These are phyloP conservation scores for Penstemon davidsonii DNA, from an alignment of 257 asterid species.

Conservation along the genomic window DNA sequence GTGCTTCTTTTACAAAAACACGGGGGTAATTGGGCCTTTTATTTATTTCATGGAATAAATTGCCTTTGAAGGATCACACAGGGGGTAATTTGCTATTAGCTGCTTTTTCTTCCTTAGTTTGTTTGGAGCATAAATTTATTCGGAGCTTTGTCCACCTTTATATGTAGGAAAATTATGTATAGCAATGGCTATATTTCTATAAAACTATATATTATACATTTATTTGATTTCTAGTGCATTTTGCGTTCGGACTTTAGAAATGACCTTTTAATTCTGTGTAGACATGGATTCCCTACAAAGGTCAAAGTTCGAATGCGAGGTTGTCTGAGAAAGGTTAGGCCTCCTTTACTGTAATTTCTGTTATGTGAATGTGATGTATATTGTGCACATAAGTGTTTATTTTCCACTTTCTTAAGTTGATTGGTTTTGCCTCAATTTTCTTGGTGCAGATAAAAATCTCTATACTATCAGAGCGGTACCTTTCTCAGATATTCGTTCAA, in stretches of 20 bases:
- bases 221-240: neutral
- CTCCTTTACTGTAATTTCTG: neutral
- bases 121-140: too few species aligned
- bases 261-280: slow-evolving; percentile 32
- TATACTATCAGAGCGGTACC: slow-evolving; percentile 86
- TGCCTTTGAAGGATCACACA: too few species aligned
- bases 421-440: slow-evolving; percentile 21
- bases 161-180: neutral
- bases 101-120: too few species aligned
- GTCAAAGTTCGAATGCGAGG: slow-evolving; percentile 74
- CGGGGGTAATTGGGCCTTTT: too few species aligned
- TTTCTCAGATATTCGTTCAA: slow-evolving; percentile 83
- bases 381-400: neutral
- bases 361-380: neutral
- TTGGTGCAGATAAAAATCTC: slow-evolving; percentile 79
- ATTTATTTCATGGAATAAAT: too few species aligned
- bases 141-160: too few species aligned
- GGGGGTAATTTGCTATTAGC: too few species aligned
- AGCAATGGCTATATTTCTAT: too few species aligned
- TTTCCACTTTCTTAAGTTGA: slow-evolving; percentile 9
- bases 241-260: neutral
- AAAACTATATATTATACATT: too few species aligned
- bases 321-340: slow-evolving; percentile 83
- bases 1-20: too few species aligned
- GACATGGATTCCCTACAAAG: slow-evolving; percentile 99